Base-by-base conservation (phyloP, 2,329 filamentous ascomycete species). In the Pseudonectria foliicola region DNA sequence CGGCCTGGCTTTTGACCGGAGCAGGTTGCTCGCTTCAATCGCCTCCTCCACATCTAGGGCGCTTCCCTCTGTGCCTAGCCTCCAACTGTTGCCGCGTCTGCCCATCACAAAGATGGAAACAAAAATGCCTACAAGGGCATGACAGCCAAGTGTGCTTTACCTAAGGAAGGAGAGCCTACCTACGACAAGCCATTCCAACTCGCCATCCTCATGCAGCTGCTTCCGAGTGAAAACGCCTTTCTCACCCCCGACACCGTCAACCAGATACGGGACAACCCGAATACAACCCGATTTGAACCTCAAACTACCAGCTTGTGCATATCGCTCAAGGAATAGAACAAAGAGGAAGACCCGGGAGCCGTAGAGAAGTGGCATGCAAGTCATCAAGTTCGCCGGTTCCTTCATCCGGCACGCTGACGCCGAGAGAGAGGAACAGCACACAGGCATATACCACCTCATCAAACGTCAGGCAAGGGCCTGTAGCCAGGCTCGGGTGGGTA, bases 181-280 rank as follows among this genome's bases (percentile, higher is more conserved):
- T 36, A 25, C 28, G 34, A 34, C 16, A 27, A 8, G 18, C 18
- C 18, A 8, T 5, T 8, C 18, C 18, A 21, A 21, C 18, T 21
- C 30, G 38, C 29, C 31, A 37, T 31, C 32, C 33, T 33, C 33
- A n/a, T n/a, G n/a, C n/a, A 7, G 26, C 25, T 16, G 34, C 31
- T 34, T 35, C 35, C 34, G 39, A 21, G 8, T 8, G 18, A 21
- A 31, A 40, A 43, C 44, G 37, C 33, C 47, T 33, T 39, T 38
- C 34, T 34, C 34, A 44, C 33, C 38, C 34, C 25, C 34, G 24
- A 25, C 38, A 39, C 48, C 40, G 37, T 42, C 38, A 32, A 27
- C n/a, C n/a, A n/a, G n/a, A n/a, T n/a, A n/a, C n/a, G n/a, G n/a
- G n/a, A n/a, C n/a, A n/a, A n/a, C n/a, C n/a, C n/a, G n/a, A n/a